Conservation (phyloP, 441 rosid species). For the Syzygium malaccense region DNA sequence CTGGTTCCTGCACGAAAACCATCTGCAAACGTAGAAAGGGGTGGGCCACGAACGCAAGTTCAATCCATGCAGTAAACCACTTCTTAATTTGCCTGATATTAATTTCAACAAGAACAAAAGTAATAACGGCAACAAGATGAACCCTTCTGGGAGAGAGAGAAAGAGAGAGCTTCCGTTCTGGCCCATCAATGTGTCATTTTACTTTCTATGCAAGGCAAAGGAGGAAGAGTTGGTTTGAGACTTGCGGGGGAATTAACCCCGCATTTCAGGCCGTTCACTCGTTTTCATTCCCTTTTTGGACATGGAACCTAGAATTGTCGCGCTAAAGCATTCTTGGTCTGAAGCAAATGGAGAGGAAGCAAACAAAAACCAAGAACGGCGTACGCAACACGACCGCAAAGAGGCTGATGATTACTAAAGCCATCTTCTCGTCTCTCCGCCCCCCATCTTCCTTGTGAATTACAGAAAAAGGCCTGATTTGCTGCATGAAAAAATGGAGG, state of each 20-base stretch:
- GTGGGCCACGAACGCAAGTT: neutral
- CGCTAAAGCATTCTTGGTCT: neutral
- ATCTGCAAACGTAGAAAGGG: neutral
- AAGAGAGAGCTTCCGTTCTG: neutral
- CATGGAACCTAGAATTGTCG: constrained; percentile 6
- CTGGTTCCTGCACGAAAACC: neutral
- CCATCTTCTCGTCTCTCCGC: neutral
- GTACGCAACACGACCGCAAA: neutral
- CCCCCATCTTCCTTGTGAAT: neutral
- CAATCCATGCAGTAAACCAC: neutral
- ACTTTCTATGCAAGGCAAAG: constrained; percentile 69
- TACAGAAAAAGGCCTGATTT: constrained; percentile 28
- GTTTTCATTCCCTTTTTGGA: neutral
- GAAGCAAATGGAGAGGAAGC: neutral
- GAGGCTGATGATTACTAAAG: neutral
- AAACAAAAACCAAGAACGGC: neutral
- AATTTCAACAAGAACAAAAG: neutral
- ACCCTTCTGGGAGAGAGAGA: neutral
- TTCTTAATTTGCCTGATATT: neutral
- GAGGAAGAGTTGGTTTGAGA: constrained; percentile 12
- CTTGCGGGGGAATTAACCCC: constrained; percentile 44
- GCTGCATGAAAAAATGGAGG: constrained; percentile 60
- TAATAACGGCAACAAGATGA: neutral
- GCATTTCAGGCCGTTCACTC: constrained; percentile 4
- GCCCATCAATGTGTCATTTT: neutral